Percentiles rank a stretch among this genome's conserved stretches.
phyloP scores from a whole-genome alignment of 1,139 yeast genomes.

The Taphrina pruni region DNA sequence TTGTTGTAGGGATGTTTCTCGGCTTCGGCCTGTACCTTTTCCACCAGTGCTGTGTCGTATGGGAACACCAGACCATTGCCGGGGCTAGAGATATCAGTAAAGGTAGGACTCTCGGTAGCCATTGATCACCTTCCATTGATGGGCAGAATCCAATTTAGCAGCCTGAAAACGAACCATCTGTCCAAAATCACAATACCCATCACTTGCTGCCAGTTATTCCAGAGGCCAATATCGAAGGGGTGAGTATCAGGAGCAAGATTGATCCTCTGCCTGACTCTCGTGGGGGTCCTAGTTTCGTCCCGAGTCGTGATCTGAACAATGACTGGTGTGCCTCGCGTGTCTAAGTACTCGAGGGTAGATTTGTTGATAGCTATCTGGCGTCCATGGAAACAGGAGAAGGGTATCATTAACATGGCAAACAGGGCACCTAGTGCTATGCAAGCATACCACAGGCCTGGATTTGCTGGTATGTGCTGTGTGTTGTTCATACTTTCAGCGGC shows the following conservation, averaged over 20 bases:
- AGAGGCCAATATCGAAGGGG: slow-evolving; percentile 51
- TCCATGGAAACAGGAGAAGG: slow-evolving; percentile 50
- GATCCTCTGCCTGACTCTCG: slow-evolving; percentile 22
- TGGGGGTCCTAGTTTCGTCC: neutral
- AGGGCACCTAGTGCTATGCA: slow-evolving; percentile 39
- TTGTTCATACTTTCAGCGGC: slow-evolving; percentile 18
- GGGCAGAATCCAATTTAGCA: slow-evolving; percentile 55
- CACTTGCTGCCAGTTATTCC: slow-evolving; percentile 50
- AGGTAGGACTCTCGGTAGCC: neutral
- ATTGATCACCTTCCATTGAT: slow-evolving; percentile 55
- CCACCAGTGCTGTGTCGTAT: slow-evolving; percentile 22
- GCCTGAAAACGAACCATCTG: slow-evolving; percentile 45
- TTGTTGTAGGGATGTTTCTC: neutral
- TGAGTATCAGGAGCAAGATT: slow-evolving; percentile 45
- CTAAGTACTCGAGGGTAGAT: slow-evolving; percentile 30
- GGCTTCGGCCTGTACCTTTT: slow-evolving; percentile 9
- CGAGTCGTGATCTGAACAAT: neutral
- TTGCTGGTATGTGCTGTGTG: slow-evolving; percentile 28
- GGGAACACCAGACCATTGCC: slow-evolving; percentile 40
- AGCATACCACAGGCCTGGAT: slow-evolving; percentile 33
- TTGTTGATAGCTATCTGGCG: slow-evolving; percentile 28
- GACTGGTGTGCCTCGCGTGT: slow-evolving; percentile 17
- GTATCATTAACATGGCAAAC: slow-evolving; percentile 47
- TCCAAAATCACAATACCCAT: slow-evolving; percentile 51
- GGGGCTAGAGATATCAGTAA: slow-evolving; percentile 32